phyloP scores from a whole-genome alignment of 148 eudicot species.

The Arbutus unedo region DNA sequence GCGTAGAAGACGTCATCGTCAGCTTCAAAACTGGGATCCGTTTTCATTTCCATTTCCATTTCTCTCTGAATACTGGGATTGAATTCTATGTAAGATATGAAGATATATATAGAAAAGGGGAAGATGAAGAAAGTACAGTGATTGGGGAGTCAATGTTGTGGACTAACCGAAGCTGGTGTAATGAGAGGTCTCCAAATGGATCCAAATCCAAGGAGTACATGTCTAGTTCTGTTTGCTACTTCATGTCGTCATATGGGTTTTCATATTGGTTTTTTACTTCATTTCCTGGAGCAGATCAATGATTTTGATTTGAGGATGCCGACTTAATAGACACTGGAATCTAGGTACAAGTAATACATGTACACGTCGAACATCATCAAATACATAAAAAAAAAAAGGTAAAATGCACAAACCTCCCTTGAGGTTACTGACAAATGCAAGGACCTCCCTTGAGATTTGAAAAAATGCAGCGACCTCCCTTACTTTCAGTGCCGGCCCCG shows the following conservation, averaged over 20 bases:
- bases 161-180: slow-evolving; percentile 9
- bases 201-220: slow-evolving; percentile 16
- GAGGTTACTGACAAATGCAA: too few species aligned
- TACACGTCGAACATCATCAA: too few species aligned
- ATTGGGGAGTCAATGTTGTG: slow-evolving; percentile 12
- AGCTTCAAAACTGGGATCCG: background rate
- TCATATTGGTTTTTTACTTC: background rate
- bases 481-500: too few species aligned
- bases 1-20: slow-evolving; percentile 36
- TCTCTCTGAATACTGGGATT: background rate
- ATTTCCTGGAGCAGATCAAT: too few species aligned
- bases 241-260: background rate
- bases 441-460: too few species aligned
- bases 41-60: slow-evolving; percentile 5
- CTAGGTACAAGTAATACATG: too few species aligned
- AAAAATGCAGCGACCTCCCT: too few species aligned
- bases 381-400: too few species aligned
- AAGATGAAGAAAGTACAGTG: background rate
- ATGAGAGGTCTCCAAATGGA: slow-evolving; percentile 17
- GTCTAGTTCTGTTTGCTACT: slow-evolving; percentile 4
- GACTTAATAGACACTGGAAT: too few species aligned
- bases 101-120: background rate
- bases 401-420: too few species aligned
- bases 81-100: slow-evolving; percentile 5
- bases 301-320: too few species aligned